Conservation (phyloP, 1,139 yeast species). For the Lipomyces yarrowii region DNA sequence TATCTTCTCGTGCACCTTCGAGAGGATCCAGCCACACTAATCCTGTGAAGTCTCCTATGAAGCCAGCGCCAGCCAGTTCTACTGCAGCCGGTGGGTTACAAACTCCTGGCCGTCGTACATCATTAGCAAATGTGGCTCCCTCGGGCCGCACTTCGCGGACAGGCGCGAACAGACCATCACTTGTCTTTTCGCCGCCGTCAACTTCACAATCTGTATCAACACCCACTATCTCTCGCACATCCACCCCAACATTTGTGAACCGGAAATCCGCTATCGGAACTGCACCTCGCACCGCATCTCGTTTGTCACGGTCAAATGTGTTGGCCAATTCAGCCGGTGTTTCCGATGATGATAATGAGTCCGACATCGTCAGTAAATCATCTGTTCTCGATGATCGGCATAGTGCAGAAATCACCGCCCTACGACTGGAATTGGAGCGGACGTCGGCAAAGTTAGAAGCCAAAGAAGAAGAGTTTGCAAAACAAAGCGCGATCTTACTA, state of each 20-base stretch:
- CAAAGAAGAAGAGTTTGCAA: conserved; percentile 37
- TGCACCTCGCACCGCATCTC: conserved; percentile 3
- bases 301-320: conserved; percentile 2
- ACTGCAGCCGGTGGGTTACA: neutral
- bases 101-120: conserved; percentile 7
- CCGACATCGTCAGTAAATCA: neutral
- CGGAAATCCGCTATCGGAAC: neutral
- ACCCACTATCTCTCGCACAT: neutral
- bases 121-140: conserved; percentile 1
- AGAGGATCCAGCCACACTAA: conserved; percentile 15
- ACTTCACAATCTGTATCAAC: neutral
- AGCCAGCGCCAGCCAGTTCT: neutral
- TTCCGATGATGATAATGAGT: neutral
- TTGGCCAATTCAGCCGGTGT: neutral
- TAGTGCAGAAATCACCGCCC: conserved; percentile 14
- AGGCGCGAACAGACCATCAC: neutral
- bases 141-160: conserved; percentile 5
- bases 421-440: conserved; percentile 11
- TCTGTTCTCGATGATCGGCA: neutral
- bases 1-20: conserved; percentile 7
- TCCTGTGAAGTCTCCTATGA: conserved; percentile 17
- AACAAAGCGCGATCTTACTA: conserved; percentile 38
- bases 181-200: conserved; percentile 6
- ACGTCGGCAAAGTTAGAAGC: conserved; percentile 20
- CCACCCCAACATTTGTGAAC: neutral